phyloP scores from a whole-genome alignment of 2,329 filamentous ascomycete genomes.

The Tympanopsis confertula region DNA sequence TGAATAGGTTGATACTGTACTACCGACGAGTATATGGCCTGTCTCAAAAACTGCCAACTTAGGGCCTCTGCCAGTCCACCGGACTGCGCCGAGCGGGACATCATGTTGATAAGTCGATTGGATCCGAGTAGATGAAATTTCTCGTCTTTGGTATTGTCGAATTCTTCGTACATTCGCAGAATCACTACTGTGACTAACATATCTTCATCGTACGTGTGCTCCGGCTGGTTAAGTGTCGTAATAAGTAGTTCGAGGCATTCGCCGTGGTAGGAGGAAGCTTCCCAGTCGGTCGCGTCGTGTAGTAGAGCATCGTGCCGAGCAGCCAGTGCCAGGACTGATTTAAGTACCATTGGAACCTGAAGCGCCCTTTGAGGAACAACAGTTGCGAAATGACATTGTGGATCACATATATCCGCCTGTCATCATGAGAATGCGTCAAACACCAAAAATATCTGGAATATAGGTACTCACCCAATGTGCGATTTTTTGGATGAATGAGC shows the following conservation, averaged over 20 bases:
- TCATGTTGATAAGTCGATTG: slow-evolving; percentile 21
- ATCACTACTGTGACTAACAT: slow-evolving; percentile 34
- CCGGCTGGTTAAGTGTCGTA: slow-evolving; percentile 25
- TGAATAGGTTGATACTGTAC: slow-evolving; percentile 8
- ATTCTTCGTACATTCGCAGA: slow-evolving; percentile 33
- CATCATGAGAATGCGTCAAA: background rate
- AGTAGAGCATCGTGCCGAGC: slow-evolving; percentile 29
- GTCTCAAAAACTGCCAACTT: slow-evolving; percentile 24
- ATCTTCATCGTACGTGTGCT: slow-evolving; percentile 29
- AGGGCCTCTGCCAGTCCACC: slow-evolving; percentile 25
- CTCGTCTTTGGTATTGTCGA: slow-evolving; percentile 15
- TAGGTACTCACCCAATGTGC: slow-evolving; percentile 19
- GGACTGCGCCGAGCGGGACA: slow-evolving; percentile 20
- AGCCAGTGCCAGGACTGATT: slow-evolving; percentile 31
- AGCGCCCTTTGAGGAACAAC: slow-evolving; percentile 32
- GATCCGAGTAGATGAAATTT: slow-evolving; percentile 24
- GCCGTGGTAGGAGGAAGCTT: slow-evolving; percentile 29
- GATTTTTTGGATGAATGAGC: slow-evolving; percentile 18
- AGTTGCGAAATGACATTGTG: slow-evolving; percentile 22
- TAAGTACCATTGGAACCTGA: slow-evolving; percentile 29
- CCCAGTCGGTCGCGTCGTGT: slow-evolving; percentile 20
- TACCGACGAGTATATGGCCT: slow-evolving; percentile 25
- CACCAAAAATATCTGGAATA: too few species aligned
- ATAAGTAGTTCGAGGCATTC: slow-evolving; percentile 33
- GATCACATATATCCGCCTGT: background rate